These are phyloP conservation scores for Erodium trifolium DNA, from an alignment of 441 rosid genomes.

Conservation along the genomic window DNA sequence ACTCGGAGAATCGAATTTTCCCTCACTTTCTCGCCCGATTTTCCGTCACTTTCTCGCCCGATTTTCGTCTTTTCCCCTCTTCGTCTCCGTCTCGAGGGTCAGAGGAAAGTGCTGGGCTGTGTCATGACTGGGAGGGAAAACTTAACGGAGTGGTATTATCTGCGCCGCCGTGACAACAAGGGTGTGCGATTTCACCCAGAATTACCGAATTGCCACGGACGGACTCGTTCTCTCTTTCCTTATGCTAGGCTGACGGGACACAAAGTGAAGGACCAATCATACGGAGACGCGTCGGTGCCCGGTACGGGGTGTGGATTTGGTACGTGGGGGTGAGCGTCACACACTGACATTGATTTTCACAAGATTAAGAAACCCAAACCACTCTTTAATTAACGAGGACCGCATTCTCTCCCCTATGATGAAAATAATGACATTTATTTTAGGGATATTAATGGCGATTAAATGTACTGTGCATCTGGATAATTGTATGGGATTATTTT, in stretches of 20 bases:
- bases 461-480: no score
- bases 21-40: constrained; percentile 1
- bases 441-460: no score
- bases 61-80: no score
- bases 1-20: not conserved
- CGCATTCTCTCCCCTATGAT: no score
- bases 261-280: not conserved
- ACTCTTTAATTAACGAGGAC: no score
- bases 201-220: constrained; percentile 33
- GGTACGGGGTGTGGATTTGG: not conserved
- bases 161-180: not conserved
- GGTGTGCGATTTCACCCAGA: constrained; percentile 15
- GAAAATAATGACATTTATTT: no score
- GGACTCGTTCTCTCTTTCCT: not conserved
- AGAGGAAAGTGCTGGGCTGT: constrained; percentile 12
- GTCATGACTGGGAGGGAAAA: constrained; percentile 20
- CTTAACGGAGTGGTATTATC: constrained; percentile 23
- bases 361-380: no score
- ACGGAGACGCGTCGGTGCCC: not conserved
- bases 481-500: no score
- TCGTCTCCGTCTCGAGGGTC: constrained; percentile 10
- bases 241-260: not conserved
- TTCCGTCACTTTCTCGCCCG: not conserved
- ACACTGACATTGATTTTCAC: no score
- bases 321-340: not conserved